These are phyloP conservation scores for Daldinia vernicosa DNA, from an alignment of 495 filamentous ascomycete species.

Conservation along the genomic window DNA sequence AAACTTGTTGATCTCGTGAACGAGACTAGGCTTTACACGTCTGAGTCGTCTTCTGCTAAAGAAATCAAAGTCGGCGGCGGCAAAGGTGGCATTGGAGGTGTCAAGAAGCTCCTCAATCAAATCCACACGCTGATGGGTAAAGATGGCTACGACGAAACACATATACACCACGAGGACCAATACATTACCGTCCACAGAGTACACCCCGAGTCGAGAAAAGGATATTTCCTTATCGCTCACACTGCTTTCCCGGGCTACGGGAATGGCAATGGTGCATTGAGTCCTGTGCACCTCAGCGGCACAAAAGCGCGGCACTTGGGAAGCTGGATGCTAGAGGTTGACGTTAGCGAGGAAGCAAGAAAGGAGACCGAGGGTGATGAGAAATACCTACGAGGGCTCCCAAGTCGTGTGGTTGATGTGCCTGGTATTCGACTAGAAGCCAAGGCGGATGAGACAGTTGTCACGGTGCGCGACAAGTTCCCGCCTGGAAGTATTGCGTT, in stretches of 20 bases:
- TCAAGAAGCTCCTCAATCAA: constrained; percentile 90
- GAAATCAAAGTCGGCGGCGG: constrained; percentile 68
- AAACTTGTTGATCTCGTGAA: constrained; percentile 87
- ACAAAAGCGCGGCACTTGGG: constrained; percentile 81
- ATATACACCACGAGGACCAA: constrained; percentile 94
- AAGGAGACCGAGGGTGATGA: constrained; percentile 72
- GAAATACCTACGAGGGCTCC: constrained; percentile 77
- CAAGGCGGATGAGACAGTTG: constrained; percentile 73
- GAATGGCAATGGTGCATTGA: constrained; percentile 77
- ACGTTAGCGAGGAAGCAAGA: constrained; percentile 71
- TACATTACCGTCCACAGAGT: constrained; percentile 97
- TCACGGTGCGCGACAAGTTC: constrained; percentile 82
- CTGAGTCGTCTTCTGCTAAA: constrained; percentile 67
- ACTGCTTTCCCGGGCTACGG: constrained; percentile 92
- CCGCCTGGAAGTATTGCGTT: constrained; percentile 93
- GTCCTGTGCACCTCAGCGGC: constrained; percentile 77
- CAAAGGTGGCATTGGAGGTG: constrained; percentile 81
- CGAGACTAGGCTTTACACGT: constrained; percentile 83
- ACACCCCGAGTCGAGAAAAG: constrained; percentile 87
- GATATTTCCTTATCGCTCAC: constrained; percentile 93
- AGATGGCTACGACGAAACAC: constrained; percentile 92
- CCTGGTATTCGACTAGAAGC: constrained; percentile 74
- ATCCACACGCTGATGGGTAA: constrained; percentile 94
- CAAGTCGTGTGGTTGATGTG: constrained; percentile 78
- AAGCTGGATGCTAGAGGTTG: constrained; percentile 87